phyloP scores from a whole-genome alignment of 2,329 filamentous ascomycete genomes.

The Colletotrichum brevisporum region DNA sequence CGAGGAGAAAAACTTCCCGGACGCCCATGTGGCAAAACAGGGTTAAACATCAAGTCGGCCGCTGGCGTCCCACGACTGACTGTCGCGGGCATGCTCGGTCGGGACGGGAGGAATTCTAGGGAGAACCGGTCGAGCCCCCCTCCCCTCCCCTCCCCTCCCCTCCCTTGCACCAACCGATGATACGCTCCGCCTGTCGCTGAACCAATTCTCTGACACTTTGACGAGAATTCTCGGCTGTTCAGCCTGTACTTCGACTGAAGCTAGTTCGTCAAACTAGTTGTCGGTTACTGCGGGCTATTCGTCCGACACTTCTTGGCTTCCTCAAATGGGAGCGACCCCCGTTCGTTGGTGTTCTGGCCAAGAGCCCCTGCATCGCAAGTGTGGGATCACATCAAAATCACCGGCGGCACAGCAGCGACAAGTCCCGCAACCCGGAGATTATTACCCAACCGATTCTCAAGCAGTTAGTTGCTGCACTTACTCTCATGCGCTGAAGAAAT shows the following conservation, averaged over 20 bases:
- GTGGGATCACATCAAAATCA: conserved; percentile 8
- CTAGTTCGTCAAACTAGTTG: no score
- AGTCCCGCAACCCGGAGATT: conserved; percentile 23
- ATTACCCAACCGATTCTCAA: conserved; percentile 12
- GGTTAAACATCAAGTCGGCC: not conserved
- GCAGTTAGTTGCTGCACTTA: not conserved
- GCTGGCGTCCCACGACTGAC: conserved; percentile 2
- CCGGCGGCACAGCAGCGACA: conserved; percentile 32
- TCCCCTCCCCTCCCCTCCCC: not conserved
- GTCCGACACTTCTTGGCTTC: conserved; percentile 23
- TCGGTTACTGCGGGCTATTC: no score
- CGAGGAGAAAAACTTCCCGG: conserved; percentile 4
- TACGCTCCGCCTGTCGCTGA: not conserved
- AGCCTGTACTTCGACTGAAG: no score
- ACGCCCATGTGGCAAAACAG: conserved; percentile 27
- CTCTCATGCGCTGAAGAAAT: conserved; percentile 12
- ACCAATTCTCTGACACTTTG: not conserved
- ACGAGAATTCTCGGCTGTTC: no score
- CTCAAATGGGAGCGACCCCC: conserved; percentile 27
- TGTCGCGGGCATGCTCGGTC: not conserved
- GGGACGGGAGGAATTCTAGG: conserved; percentile 13
- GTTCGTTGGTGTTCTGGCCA: conserved; percentile 17
- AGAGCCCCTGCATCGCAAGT: conserved; percentile 33
- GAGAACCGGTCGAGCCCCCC: not conserved
- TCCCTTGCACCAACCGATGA: not conserved